Evolutionary conservation across 176 grass and related monocot genomes (phyloP).

Genomic region (Avena sativa): DNA sequence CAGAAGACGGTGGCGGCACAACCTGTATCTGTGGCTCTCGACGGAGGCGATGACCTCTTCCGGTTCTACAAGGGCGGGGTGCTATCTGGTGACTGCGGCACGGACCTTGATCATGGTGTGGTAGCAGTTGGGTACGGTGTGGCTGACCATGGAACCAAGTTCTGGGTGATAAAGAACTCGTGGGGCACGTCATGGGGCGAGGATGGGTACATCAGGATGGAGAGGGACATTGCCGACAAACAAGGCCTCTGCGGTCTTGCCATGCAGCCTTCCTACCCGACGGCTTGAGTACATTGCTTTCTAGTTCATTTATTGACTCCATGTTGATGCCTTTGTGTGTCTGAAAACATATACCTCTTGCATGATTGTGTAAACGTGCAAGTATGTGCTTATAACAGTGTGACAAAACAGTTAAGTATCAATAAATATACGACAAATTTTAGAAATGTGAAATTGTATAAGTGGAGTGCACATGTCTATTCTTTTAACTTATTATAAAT

Average conservation of each 20-base stretch:
- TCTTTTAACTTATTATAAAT: too few species aligned
- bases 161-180: constrained; percentile 51
- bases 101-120: constrained; percentile 51
- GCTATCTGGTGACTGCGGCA: constrained; percentile 45
- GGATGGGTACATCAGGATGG: constrained; percentile 36
- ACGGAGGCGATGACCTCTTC: constrained; percentile 34
- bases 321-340: background rate
- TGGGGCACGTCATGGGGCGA: constrained; percentile 27
- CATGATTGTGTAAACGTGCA: background rate
- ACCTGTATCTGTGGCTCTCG: constrained; percentile 46
- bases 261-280: constrained; percentile 45
- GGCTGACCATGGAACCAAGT: constrained; percentile 50
- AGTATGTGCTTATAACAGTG: background rate
- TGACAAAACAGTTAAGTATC: background rate
- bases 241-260: constrained; percentile 39
- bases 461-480: background rate
- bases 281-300: background rate
- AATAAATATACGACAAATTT: background rate
- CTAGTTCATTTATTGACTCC: background rate
- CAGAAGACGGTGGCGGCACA: constrained; percentile 48
- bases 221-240: constrained; percentile 36
- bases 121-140: constrained; percentile 47
- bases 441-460: background rate
- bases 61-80: constrained; percentile 50
- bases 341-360: background rate